These are phyloP conservation scores for Populus hybrid DNA, from an alignment of 441 rosid species.

Conservation along the genomic window DNA sequence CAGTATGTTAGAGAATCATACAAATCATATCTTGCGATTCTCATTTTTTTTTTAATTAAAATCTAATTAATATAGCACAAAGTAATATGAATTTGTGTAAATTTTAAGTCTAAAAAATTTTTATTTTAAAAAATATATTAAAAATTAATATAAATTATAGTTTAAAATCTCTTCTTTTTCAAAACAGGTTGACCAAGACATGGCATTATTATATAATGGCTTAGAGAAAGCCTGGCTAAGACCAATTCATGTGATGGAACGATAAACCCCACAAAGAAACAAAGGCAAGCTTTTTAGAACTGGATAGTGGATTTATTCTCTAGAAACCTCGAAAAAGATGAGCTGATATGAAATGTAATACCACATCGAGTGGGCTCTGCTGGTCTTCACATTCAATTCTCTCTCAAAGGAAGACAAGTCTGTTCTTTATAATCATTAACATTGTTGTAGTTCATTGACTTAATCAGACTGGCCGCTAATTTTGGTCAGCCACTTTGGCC, in stretches of 20 bases:
- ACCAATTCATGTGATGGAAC: slow-evolving; percentile 3
- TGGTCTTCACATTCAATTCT: slow-evolving; percentile 7
- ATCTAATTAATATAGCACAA: too few relatives aligned
- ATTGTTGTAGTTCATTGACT: slow-evolving; percentile 26
- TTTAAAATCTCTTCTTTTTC: neutral
- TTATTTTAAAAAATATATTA: too few relatives aligned
- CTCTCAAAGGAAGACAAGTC: neutral
- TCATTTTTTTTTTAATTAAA: rapidly evolving
- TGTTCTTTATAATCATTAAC: slow-evolving; percentile 24
- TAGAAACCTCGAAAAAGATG: slow-evolving; percentile 29
- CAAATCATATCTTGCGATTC: too few relatives aligned
- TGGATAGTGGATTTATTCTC: slow-evolving; percentile 8
- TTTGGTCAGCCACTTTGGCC: slow-evolving; percentile 22
- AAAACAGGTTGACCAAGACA: slow-evolving; percentile 27
- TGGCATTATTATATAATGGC: slow-evolving; percentile 8
- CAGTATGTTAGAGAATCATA: too few relatives aligned
- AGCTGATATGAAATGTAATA: slow-evolving; percentile 16
- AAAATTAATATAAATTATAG: too few relatives aligned
- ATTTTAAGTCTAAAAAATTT: too few relatives aligned
- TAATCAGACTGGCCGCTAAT: slow-evolving; percentile 5
- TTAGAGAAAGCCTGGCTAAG: slow-evolving; percentile 19
- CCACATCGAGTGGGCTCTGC: slow-evolving; percentile 16
- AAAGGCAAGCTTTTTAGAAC: slow-evolving; percentile 28
- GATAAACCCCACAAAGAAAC: slow-evolving; percentile 33
- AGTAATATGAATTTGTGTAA: too few relatives aligned